Base-by-base conservation (phyloP, 2,329 filamentous ascomycete genomes). In the Ophiognomonia clavigignenti-juglandacearum region DNA sequence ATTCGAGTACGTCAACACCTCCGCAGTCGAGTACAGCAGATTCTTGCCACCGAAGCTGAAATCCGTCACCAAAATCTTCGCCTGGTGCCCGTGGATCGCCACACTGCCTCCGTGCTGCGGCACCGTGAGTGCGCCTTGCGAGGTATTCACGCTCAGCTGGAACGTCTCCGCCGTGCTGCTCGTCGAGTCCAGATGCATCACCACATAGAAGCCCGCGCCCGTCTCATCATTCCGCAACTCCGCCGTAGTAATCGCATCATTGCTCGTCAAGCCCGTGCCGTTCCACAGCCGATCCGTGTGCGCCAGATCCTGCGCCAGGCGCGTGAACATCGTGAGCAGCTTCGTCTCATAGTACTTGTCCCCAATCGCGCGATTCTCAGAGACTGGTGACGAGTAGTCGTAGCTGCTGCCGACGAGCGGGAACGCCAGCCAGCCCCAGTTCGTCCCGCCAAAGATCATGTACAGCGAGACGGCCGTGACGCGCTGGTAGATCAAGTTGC, bases 401-500 rank as follows among this genome's bases (percentile, higher is more conserved):
- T 84, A 84, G 26, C 76, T 81, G 3, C 75, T 78, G 2, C 73
- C 78, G 24, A 79, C 78, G 1, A 77, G 73, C 0, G 80, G 78
- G 4, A 73, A 72, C 11, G 78, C 74, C 24, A 81, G 64, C 39
- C 73, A 74, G 5, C 80, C 80, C 79, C 78, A 83, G 52, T 78
- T 82, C 0, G 81, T 84, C 3, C 81, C 81, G 4, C 81, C 81
- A 43, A 74, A 85, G 43, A 81, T 63, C 79, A 85, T 84, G 58
- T 85, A 85, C 2, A 85, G 60, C 24, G 73, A 81, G 45, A 83
- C 72, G 0, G 77, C 77, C 0, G 77, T 80, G 4, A 82, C 72
- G 1, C 76, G 68, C 54, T 84, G 75, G 22, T 71, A 77, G 22
- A 84, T 75, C 44, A 82, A 72, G 56, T 83, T 75, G 10, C 79